Evolutionary conservation across 441 rosid species (phyloP).

Genomic region (Eruca vesicaria): DNA sequence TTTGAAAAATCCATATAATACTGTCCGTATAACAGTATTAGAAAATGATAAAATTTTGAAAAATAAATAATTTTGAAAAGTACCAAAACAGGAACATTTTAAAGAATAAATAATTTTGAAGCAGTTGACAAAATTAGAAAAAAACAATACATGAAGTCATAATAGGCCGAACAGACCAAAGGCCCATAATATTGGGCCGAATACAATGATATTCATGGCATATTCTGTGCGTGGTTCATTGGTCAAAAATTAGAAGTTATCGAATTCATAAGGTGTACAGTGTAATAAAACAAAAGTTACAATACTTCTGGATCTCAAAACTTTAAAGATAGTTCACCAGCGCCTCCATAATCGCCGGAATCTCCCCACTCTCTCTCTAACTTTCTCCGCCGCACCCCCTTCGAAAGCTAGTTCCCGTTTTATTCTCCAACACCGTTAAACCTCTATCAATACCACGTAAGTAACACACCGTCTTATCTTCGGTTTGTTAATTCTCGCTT

Average conservation of each 20-base stretch:
- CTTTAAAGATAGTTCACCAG: slow-evolving; percentile 28
- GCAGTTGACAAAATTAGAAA: background rate
- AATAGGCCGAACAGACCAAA: background rate
- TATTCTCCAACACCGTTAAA: background rate
- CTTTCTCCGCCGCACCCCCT: slow-evolving; percentile 27
- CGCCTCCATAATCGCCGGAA: slow-evolving; percentile 35
- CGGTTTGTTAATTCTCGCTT: background rate
- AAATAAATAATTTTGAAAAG: no score
- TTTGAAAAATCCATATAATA: no score
- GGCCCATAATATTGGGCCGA: background rate
- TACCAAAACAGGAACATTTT: background rate
- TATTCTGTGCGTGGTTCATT: background rate
- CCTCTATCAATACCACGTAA: slow-evolving; percentile 1
- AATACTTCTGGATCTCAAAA: slow-evolving; percentile 26
- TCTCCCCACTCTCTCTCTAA: background rate
- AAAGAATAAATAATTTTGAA: background rate
- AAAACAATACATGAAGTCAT: background rate
- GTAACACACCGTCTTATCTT: background rate
- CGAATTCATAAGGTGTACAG: background rate
- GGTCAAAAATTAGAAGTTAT: background rate
- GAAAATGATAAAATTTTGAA: no score
- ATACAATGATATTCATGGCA: background rate
- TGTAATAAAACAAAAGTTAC: background rate
- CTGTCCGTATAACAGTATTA: no score
- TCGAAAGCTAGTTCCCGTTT: background rate